phyloP scores from a whole-genome alignment of 345 rosid species.

The Durio zibethinus region DNA sequence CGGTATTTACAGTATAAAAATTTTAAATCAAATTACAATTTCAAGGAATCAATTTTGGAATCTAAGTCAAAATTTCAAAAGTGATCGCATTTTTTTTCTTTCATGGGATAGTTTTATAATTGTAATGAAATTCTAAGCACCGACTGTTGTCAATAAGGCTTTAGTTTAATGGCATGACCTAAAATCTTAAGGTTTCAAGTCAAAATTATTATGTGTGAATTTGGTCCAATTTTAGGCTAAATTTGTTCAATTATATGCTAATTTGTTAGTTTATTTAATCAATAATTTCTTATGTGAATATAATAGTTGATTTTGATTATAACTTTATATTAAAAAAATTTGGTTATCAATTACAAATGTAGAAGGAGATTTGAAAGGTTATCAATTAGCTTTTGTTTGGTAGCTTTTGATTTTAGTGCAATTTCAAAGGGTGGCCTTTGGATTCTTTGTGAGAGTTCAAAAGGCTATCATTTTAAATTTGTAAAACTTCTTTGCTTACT shows the following conservation, averaged over 20 bases:
- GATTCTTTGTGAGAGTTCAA: conserved; percentile 4
- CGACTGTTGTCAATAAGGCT: too few species aligned
- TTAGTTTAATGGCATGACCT: too few species aligned
- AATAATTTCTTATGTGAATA: too few species aligned
- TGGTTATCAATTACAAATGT: not conserved
- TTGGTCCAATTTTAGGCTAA: too few species aligned
- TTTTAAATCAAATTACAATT: not conserved
- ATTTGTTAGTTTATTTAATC: too few species aligned
- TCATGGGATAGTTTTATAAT: not conserved
- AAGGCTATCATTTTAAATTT: not conserved
- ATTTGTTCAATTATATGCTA: too few species aligned
- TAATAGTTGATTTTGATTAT: too few species aligned
- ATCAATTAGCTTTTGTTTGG: not conserved
- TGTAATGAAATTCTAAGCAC: not conserved
- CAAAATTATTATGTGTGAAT: too few species aligned
- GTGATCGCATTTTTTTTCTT: not conserved
- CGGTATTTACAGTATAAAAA: too few species aligned
- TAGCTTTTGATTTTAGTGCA: not conserved
- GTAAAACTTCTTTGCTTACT: not conserved
- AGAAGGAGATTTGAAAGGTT: not conserved
- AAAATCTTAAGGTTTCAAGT: too few species aligned
- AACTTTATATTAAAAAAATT: too few species aligned
- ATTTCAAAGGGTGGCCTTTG: not conserved
- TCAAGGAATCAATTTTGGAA: not conserved
- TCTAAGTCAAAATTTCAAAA: not conserved